Conservation (phyloP, 495 filamentous ascomycete genomes). For the Apiosordaria backusii region DNA sequence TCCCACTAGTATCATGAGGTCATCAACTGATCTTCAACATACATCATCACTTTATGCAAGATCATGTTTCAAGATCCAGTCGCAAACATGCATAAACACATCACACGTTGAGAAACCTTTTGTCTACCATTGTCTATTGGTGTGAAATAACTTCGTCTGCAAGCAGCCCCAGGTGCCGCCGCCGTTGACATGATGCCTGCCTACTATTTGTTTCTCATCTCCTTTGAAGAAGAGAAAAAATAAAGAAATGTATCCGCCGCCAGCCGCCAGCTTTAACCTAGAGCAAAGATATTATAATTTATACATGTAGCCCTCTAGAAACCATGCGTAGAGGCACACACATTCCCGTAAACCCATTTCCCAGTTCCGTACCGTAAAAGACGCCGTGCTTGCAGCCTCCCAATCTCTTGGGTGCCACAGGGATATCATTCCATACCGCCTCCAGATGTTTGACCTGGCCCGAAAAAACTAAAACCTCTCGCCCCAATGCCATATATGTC, state of each 20-base stretch:
- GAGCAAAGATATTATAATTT: constrained; percentile 20
- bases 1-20: not conserved
- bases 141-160: too few relatives aligned
- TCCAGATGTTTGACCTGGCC: too few relatives aligned
- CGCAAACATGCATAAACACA: not conserved
- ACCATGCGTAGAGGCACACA: not conserved
- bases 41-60: not conserved
- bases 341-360: not conserved
- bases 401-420: not conserved
- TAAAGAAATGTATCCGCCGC: too few relatives aligned
- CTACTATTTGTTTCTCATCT: not conserved
- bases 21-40: not conserved
- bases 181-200: too few relatives aligned
- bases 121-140: not conserved
- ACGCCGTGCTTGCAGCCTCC: not conserved
- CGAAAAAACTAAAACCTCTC: too few relatives aligned
- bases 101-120: not conserved
- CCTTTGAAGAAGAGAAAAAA: not conserved
- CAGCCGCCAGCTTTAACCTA: not conserved
- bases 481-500: too few relatives aligned
- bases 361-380: not conserved
- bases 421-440: too few relatives aligned
- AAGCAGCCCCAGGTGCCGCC: too few relatives aligned
- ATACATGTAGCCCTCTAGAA: constrained; percentile 18
- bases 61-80: not conserved